A percentile compares a stretch with the other conserved stretches of the same genome.
phyloP scores from a whole-genome alignment of 805 yeast species.

The Saturnispora besseyi region DNA sequence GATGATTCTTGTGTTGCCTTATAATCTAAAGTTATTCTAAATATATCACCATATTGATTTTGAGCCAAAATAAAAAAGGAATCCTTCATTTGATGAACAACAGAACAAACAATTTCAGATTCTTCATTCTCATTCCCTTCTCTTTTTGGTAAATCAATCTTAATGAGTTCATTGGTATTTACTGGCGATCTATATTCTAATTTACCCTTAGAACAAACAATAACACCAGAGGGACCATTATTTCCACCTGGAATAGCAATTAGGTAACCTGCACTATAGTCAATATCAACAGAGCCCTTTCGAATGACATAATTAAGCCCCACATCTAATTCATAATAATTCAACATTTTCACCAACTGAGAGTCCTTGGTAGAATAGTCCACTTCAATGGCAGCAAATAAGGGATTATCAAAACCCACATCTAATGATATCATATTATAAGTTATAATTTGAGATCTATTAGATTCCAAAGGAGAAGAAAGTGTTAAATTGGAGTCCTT shows the following conservation, averaged over 20 bases:
- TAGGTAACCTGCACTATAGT: slow-evolving; percentile 39
- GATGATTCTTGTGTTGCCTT: slow-evolving; percentile 33
- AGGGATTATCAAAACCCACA: slow-evolving; percentile 73
- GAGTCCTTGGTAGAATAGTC: slow-evolving; percentile 33
- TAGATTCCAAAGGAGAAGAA: slow-evolving; percentile 69
- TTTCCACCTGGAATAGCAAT: slow-evolving; percentile 63
- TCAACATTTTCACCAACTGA: slow-evolving; percentile 28
- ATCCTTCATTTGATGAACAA: slow-evolving; percentile 55
- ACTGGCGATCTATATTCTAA: slow-evolving; percentile 41
- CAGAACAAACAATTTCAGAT: slow-evolving; percentile 41
- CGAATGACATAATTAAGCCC: slow-evolving; percentile 73
- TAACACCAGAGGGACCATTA: slow-evolving; percentile 63
- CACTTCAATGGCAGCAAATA: slow-evolving; percentile 72
- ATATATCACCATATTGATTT: slow-evolving; percentile 62
- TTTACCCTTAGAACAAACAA: slow-evolving; percentile 51
- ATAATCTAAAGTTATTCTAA: slow-evolving; percentile 50
- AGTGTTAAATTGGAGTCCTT: slow-evolving; percentile 34
- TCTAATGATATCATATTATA: slow-evolving; percentile 53
- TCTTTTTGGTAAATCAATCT: slow-evolving; percentile 41
- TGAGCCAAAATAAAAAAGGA: slow-evolving; percentile 65
- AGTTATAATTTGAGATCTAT: slow-evolving; percentile 41
- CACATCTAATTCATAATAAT: slow-evolving; percentile 74
- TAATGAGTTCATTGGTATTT: slow-evolving; percentile 11
- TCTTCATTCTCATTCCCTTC: background rate
- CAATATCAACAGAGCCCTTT: slow-evolving; percentile 34